These are phyloP conservation scores for Betula pendula DNA, from an alignment of 306 rosid species.

Conservation along the genomic window DNA sequence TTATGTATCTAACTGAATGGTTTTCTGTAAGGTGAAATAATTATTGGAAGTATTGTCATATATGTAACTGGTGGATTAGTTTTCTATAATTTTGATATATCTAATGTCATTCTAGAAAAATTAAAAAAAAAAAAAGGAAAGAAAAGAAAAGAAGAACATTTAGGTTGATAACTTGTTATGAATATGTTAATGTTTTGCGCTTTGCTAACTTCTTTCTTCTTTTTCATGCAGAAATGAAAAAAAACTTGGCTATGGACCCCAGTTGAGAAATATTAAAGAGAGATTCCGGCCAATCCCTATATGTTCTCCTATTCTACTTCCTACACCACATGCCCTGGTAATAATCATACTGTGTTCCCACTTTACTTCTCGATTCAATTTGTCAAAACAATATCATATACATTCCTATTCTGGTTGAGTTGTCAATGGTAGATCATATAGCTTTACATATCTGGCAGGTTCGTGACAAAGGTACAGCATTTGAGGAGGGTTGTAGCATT, in stretches of 20 bases:
- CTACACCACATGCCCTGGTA: constrained; percentile 98
- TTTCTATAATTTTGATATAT: no score
- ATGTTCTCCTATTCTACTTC: constrained; percentile 88
- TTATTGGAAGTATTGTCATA: no score
- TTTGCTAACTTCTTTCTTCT: constrained; percentile 19
- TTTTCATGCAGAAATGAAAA: constrained; percentile 64
- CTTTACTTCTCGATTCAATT: constrained; percentile 26
- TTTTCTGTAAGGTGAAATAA: no score
- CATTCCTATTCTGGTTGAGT: constrained; percentile 16
- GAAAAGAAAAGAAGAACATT: neutral
- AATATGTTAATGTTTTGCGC: constrained; percentile 18
- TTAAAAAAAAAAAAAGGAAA: no score
- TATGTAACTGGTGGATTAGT: no score
- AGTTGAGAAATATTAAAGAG: constrained; percentile 56
- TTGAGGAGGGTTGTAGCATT: neutral
- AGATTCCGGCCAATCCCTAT: constrained; percentile 94
- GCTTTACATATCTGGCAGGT: constrained; percentile 1
- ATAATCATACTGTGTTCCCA: constrained; percentile 17
- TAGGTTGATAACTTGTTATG: neutral
- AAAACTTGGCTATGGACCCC: constrained; percentile 50
- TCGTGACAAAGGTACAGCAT: neutral
- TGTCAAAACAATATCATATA: constrained; percentile 14
- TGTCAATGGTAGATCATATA: constrained; percentile 14
- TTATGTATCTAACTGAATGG: no score
- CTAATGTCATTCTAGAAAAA: no score